These are phyloP conservation scores for Saccharomyces eubayanus DNA, from an alignment of 805 yeast genomes.

Conservation along the genomic window DNA sequence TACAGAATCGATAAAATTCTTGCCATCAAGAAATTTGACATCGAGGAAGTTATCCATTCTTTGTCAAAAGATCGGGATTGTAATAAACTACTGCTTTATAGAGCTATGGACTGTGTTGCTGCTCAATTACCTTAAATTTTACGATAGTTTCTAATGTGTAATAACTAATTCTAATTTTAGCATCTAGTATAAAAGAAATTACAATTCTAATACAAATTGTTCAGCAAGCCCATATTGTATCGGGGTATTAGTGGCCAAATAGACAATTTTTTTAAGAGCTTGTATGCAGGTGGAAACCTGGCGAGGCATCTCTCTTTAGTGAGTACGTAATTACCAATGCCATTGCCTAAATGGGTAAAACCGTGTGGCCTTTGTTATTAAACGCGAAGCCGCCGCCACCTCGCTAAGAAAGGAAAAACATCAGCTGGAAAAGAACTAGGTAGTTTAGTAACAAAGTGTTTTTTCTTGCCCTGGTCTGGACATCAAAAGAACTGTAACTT, in stretches of 20 bases:
- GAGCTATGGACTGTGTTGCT: conserved; percentile 36
- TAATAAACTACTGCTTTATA: conserved; percentile 38
- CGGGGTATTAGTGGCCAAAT: too few species aligned
- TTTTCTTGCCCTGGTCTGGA: background rate
- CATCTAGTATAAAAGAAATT: too few species aligned
- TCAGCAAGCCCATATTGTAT: too few species aligned
- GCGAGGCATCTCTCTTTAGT: background rate
- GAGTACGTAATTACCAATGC: background rate
- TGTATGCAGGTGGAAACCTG: background rate
- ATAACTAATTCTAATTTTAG: too few species aligned
- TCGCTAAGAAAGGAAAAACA: background rate
- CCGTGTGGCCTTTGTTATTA: background rate
- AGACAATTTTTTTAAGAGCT: background rate
- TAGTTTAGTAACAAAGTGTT: background rate
- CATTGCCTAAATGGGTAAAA: background rate
- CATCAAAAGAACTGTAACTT: background rate
- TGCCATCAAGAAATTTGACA: conserved; percentile 17
- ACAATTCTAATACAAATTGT: too few species aligned
- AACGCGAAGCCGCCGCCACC: background rate
- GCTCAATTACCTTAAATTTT: conserved; percentile 25
- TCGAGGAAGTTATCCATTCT: conserved; percentile 21
- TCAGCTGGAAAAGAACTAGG: background rate
- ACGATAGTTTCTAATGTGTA: too few species aligned
- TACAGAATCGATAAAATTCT: conserved; percentile 12
- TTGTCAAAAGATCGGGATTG: conserved; percentile 34